These are phyloP conservation scores for Populus davidiana DNA, from an alignment of 345 rosid genomes.

Conservation along the genomic window DNA sequence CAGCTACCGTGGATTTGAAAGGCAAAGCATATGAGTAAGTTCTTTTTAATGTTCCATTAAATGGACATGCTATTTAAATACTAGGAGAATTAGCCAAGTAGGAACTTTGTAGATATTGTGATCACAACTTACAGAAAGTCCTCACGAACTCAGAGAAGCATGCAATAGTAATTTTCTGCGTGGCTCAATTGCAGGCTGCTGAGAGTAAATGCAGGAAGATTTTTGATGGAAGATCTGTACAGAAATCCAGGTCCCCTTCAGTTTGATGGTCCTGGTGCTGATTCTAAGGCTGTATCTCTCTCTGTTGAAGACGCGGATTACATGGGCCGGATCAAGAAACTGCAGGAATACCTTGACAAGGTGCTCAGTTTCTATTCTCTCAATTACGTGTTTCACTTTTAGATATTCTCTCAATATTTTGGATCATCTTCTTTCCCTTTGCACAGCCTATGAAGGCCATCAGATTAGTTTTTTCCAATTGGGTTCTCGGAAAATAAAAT, in stretches of 20 bases:
- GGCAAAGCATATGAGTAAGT: constrained; percentile 97
- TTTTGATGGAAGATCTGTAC: constrained; percentile 84
- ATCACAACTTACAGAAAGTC: neutral
- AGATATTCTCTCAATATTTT: neutral
- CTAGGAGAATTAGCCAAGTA: neutral
- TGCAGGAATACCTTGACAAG: constrained; percentile 87
- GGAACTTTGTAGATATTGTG: neutral
- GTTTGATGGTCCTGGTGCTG: constrained; percentile 95
- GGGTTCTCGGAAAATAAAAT: neutral
- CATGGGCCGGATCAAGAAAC: constrained; percentile 96
- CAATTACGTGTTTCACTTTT: neutral
- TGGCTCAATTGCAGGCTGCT: constrained; percentile 56
- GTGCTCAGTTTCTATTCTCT: constrained; percentile 29
- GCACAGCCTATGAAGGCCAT: neutral
- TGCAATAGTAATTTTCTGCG: neutral
- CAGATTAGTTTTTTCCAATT: neutral
- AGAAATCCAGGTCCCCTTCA: constrained; percentile 99
- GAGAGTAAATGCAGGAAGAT: constrained; percentile 65
- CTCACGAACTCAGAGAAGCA: neutral
- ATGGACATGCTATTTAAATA: neutral
- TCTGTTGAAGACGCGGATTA: constrained; percentile 98
- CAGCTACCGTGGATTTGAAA: constrained; percentile 88
- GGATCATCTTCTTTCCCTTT: neutral
- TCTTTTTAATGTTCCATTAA: neutral
- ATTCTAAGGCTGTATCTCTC: constrained; percentile 72